Base-by-base conservation (phyloP, 257 asterid genomes). In the Ballota nigra region DNA sequence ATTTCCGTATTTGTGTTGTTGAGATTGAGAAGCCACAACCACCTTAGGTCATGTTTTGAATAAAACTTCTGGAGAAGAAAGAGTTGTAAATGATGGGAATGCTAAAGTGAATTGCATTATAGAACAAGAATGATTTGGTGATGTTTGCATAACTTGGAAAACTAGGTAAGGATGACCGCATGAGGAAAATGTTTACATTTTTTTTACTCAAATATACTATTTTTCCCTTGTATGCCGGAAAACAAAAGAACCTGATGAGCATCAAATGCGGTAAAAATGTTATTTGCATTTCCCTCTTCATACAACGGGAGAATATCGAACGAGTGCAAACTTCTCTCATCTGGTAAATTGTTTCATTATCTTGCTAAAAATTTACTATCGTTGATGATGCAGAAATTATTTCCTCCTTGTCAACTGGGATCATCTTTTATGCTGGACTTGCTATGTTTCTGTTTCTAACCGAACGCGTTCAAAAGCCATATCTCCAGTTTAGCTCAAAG, bases 401-500 rank as follows among this genome's bases (percentile, higher is more conserved):
- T 23, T 73, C 83, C 34, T 84, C 92, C 75, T 59, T 83, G 33
- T 61, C 85, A 47, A 79, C 87, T 1, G 98, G 92, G 81, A 61
- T 81, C 57, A 75, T 84, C 67, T 89, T 95, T 69, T 95, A 88
- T 52, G 82, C 84, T 43, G 99, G 98, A 71, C 85, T 95, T 33
- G 92, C 89, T 11, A 36, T 80, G 71, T 95, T 86, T 83, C 81
- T 95, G 9, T 45, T 68, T 22, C 75, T 95, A 22, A 85, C 98
- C 1, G 85, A 87, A 19, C 84, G 63, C 0, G 83, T 88, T 20
- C 99, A 92, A 56, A 95, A 84, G 86, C 99, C 99, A 63, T 95
- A 92, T 80, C 92, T 89, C 77, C 83, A 89, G 74, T 88, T 87
- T 72, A 88, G 96, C 83, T 36, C 97, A 63, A 95, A 86, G 79